Evolutionary conservation across 352 stramenopile species (phyloP), one percentile per base, ranked within the genome.

Genomic region (Aphanomyces invadans): DNA sequence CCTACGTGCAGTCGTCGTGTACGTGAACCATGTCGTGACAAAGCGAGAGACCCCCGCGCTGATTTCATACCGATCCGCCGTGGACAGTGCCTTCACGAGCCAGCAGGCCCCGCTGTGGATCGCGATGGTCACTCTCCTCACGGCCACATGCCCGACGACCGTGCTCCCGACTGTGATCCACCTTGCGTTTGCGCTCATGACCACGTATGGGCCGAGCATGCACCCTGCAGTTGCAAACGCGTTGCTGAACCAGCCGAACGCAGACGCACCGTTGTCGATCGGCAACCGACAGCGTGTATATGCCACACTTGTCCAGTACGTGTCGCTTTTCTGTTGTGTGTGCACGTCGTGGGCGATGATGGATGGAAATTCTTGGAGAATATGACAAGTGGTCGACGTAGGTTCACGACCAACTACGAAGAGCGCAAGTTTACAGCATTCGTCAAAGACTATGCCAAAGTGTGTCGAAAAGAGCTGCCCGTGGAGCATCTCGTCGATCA

Each of bases 391-490:
- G n/a, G 4, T 57, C 4, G 10, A 17, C 23, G 26, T 67, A 67
- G 60, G 17, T 21, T 59, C n/a, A 59, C 38, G 28, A 51, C 48
- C 45, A 57, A 67, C 42, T 67, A 59, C 32, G n/a, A 57, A 39
- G 60, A 67, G 31, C 60, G 60, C 28, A 49, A 51, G 49, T 67
- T 67, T 32, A 52, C 28, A 15, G 45, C 60, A 1, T 23, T 67
- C 25, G 25, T 49, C 39, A 33, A 57, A 26, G 60, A 67, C 26
- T 42, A 42, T 15, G 60, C 60, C 60, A 67, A 67, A 32, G 60
- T 67, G n/a, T 67, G 60, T 32, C 60, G 60, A 19, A 49, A 51
- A 17, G 60, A 67, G 45, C 55, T 67, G 60, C 48, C 60, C 26
- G 21, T 44, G 17, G 60, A 67, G n/a, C 38, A 57, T 21, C 31